Base-by-base conservation (phyloP, 305 asterid genomes). In the Fraxinus velutina region DNA sequence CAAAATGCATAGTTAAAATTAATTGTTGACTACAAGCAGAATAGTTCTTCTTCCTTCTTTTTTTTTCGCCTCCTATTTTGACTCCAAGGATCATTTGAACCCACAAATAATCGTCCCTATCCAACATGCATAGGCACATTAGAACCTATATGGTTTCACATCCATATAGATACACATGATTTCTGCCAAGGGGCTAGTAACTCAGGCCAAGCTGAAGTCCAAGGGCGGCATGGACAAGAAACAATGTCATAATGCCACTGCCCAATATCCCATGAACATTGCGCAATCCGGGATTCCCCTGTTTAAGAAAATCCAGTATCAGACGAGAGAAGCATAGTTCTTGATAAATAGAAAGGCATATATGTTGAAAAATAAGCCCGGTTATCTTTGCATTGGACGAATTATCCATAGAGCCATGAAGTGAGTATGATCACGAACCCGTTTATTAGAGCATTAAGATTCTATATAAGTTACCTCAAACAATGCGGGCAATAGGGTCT, bases 141-240 rank as follows among this genome's bases (percentile, higher is more conserved):
- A 19, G 71, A 62, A 22, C 32, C 34, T 27, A 22, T 3, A 64
- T 17, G 10, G 73, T 22, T 15, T 39, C 78, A 24, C 30, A 73
- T 57, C 74, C 50, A 13, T 19, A 10, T 2, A 55, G 42, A 32
- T 57, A 1, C 22, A 32, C 33, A 21, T 37, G 33, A 22, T 75
- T 21, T 42, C 33, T 21, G 78, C 33, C 47, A 24, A 50, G 72
- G 50, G 22, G 74, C 80, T 86, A 93, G 88, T 83, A 92, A 84
- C 96, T 93, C 82, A 92, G 77, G 13, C 98, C 99, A 17, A 95
- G 93, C 79, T 95, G 98, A 82, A 95, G 93, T n/a, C 99, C 99
- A 3, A 95, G 82, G 62, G 90, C 96, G 10, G 94, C 94, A 81
- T 95, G 99, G 47, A 95, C 93, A 4, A 95, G 88, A 86, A 95